Evolutionary conservation across 768 basidiomycete genomes (phyloP), one percentile per base, ranked within the genome.

Genomic region (Gyrodon lividus): DNA sequence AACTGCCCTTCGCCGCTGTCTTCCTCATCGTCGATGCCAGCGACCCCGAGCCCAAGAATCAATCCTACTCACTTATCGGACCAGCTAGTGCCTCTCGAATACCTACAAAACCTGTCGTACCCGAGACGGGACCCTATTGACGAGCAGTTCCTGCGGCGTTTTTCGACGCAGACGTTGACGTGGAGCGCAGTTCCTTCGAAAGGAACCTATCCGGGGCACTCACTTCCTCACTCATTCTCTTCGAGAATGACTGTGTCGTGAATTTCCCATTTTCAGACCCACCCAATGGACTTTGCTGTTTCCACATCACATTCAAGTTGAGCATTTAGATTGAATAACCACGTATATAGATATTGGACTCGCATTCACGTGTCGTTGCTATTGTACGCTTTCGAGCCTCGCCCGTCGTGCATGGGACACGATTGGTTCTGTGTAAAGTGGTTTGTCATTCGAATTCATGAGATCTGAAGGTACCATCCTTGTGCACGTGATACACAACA

Each of bases 81-180:
- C 37, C 63, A 68, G 52, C 74, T 87, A 0, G 85, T 87, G 10
- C 86, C 86, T 41, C 76, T 87, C 26, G 78, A 83, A 58, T 78
- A 81, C 43, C 79, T 87, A 13, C 79, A 82, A 63, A 77, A 68
- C 47, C 70, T 79, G 17, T 67, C 78, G n/a, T 77, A 73, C 26
- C 77, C 79, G 16, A 70, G 77, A 61, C 78, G 86, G 10, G 78
- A 87, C 58, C 83, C 84, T 44, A 72, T 75, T 20, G 86, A 87
- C 59, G 84, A 86, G 58, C 80, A 82, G 51, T 70, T 83, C 48
- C 69, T 87, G 43, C 77, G 81, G 57, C 78, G 80, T 22, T 82
- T 87, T 60, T 71, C 75, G 35, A 71, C 63, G 4, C 67, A 64
- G 19, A 51, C 60, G 0, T 53, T 67, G 35, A 46, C 64, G 7